phyloP scores from a whole-genome alignment of 2,329 filamentous ascomycete species.

The Ophiostoma pallidulum region DNA sequence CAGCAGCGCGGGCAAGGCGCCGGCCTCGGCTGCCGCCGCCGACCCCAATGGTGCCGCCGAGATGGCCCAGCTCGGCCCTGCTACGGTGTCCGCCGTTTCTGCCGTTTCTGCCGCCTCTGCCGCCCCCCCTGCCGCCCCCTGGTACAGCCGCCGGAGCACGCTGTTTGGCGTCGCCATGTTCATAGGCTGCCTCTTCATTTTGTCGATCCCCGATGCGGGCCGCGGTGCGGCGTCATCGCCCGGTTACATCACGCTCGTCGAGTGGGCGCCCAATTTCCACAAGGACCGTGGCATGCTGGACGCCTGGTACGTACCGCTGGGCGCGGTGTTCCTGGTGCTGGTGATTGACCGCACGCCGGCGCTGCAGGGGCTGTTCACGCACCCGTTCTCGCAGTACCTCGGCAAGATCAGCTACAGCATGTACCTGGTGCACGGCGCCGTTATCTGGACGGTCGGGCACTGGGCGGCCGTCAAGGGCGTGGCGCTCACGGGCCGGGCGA shows the following conservation, averaged over 20 bases:
- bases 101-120: slow-evolving; percentile 14
- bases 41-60: background rate
- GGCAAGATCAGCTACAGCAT: slow-evolving; percentile 52
- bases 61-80: background rate
- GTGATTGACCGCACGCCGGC: slow-evolving; percentile 18
- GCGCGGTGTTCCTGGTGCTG: slow-evolving; percentile 21
- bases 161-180: slow-evolving; percentile 41
- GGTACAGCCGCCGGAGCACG: slow-evolving; percentile 13
- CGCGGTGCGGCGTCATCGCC: slow-evolving; percentile 14
- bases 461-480: slow-evolving; percentile 6
- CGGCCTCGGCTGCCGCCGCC: background rate
- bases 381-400: slow-evolving; percentile 33
- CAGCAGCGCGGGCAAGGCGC: background rate
- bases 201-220: slow-evolving; percentile 18
- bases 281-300: slow-evolving; percentile 23
- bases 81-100: slow-evolving; percentile 19
- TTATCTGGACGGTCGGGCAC: slow-evolving; percentile 44
- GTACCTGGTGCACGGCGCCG: slow-evolving; percentile 52
- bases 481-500: slow-evolving; percentile 36
- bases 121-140: background rate
- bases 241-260: slow-evolving; percentile 10
- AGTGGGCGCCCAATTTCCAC: slow-evolving; percentile 18
- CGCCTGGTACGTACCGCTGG: slow-evolving; percentile 21
- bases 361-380: slow-evolving; percentile 23
- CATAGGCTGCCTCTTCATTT: background rate